Evolutionary conservation across 2,329 filamentous ascomycete species (phyloP), one percentile per base, ranked within the genome.

Genomic region (Moelleriella libera): DNA sequence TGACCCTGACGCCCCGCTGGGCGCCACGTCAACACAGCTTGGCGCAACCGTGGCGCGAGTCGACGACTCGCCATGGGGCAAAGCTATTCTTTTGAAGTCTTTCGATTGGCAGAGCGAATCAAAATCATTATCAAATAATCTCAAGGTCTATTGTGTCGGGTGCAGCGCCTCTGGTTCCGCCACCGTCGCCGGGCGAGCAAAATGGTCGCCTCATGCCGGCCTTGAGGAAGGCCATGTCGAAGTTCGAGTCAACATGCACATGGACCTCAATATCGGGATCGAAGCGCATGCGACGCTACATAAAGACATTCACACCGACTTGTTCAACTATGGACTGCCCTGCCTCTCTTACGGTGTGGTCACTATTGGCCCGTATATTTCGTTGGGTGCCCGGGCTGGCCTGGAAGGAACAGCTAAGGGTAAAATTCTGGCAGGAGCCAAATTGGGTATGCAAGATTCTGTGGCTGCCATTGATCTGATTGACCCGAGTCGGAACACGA

Each of bases 261-360:
- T 62, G 12, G 51, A 48, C 5, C 50, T 63, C 42, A 58, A 61
- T 45, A 45, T 62, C 2, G 63, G 62, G 21, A 50, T 65, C 34
- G 55, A 62, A 30, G 62, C 60, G 5, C 44, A 55, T 41, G 46
- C 57, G 10, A 50, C 28, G 10, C 52, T 54, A 39, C 52, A 50
- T 11, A 40, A 59, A 8, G 47, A 51, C 7, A 53, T 60, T 40
- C 42, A 47, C 7, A 46, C 44, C 5, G 47, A 58, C 1, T 55
- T 63, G 1, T 52, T 58, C 41, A 50, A 48, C 30, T 49, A 56
- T 34, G 55, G 53, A 29, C 51, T 62, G 3, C 57, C 58, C 2
- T 54, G 50, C 1, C 46, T 63, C 6, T 50, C 48, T 10, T 60
- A 51, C 44, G 58, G 59, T 12, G 47, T 58, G 45, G 50, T 61